Evolutionary conservation across 257 asterid genomes (phyloP).

Genomic region (Ocimum tenuiflorum): DNA sequence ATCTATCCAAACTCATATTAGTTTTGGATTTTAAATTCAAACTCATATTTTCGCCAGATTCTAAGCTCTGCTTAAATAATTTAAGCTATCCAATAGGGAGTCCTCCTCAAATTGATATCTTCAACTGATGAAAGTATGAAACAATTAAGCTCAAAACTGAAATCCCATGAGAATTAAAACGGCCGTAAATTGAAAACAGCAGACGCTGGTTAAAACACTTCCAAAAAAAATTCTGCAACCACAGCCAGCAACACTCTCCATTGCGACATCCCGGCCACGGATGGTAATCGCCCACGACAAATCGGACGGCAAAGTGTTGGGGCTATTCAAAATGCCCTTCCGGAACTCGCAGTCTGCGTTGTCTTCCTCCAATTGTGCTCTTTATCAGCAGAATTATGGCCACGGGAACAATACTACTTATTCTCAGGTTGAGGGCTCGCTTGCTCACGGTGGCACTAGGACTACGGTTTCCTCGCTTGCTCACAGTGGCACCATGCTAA

Average conservation of each 20-base stretch:
- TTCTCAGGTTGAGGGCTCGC: conserved; percentile 65
- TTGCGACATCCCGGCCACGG: conserved; percentile 32
- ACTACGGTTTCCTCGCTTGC: conserved; percentile 77
- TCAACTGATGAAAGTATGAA: not conserved
- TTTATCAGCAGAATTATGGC: conserved; percentile 45
- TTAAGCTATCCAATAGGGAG: too few relatives aligned
- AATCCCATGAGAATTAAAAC: not conserved
- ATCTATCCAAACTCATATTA: too few relatives aligned
- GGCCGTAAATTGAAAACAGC: not conserved
- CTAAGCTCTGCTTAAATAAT: too few relatives aligned
- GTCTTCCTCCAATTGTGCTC: conserved; percentile 36
- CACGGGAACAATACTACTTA: conserved; percentile 34
- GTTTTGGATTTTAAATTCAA: too few relatives aligned
- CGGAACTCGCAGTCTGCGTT: conserved; percentile 47
- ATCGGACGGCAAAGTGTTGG: conserved; percentile 67
- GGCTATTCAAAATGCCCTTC: conserved; percentile 71
- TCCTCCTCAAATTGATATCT: too few relatives aligned
- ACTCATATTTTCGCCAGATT: too few relatives aligned
- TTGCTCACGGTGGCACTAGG: conserved; percentile 26
- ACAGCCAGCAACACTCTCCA: not conserved
- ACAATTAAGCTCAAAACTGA: not conserved
- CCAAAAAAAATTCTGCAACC: not conserved
- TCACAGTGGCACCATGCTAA: too few relatives aligned
- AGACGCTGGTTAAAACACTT: too few relatives aligned
- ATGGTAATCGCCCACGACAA: conserved; percentile 72